phyloP scores from a whole-genome alignment of 1,139 yeast species.

The Suhomyces chickasaworum region DNA sequence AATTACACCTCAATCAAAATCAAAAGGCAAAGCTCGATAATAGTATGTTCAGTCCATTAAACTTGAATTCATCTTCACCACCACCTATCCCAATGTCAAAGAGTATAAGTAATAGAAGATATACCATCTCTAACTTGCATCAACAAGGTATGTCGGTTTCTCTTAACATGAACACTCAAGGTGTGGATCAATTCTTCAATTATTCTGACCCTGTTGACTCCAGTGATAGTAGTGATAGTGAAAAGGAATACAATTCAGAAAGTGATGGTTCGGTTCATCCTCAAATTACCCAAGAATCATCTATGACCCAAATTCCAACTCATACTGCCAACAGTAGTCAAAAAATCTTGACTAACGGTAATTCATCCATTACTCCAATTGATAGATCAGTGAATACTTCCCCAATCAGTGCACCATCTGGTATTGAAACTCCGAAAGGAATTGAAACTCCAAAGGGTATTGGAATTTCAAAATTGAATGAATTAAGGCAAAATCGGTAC shows the following conservation, averaged over 20 bases:
- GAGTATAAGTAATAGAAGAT: conserved; percentile 37
- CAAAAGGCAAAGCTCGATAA: conserved; percentile 11
- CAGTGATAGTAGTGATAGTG: conserved; percentile 33
- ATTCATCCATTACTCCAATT: not conserved
- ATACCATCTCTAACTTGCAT: conserved; percentile 61
- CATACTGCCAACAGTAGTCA: not conserved
- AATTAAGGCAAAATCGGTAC: conserved; percentile 4
- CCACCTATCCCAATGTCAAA: conserved; percentile 14
- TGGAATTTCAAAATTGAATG: conserved; percentile 4
- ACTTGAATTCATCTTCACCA: conserved; percentile 20
- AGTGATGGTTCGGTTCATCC: conserved; percentile 12
- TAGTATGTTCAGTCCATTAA: conserved; percentile 28
- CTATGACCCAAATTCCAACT: not conserved
- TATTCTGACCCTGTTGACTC: conserved; percentile 27
- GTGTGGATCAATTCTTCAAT: conserved; percentile 27
- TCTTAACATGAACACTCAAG: conserved; percentile 63
- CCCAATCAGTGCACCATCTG: not conserved
- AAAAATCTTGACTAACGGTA: too few species aligned
- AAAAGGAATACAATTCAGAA: conserved; percentile 24
- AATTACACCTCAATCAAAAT: conserved; percentile 1
- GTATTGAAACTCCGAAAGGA: conserved; percentile 1
- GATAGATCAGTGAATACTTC: conserved; percentile 3
- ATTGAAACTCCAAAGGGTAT: not conserved
- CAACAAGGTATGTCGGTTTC: conserved; percentile 71
- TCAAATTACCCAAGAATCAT: not conserved